Evolutionary conservation across 768 basidiomycete species (phyloP).

Genomic region (Hygrocybe coccinea): DNA sequence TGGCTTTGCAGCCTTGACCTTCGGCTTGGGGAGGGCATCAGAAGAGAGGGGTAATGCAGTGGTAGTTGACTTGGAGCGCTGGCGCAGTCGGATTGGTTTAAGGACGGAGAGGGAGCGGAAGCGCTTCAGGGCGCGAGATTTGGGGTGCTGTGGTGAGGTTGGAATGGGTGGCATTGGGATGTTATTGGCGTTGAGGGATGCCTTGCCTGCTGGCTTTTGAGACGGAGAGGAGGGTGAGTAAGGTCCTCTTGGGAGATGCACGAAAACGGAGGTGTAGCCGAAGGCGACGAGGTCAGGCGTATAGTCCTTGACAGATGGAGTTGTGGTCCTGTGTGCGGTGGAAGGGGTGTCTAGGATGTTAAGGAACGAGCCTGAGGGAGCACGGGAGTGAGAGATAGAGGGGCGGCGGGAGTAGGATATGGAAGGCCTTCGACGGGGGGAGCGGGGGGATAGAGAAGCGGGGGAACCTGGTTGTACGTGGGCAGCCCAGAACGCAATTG

Average conservation of each 20-base stretch:
- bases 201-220: conserved; percentile 11
- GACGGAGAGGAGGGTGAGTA: conserved; percentile 26
- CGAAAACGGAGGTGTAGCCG: conserved; percentile 64
- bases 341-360: conserved; percentile 30
- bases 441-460: conserved; percentile 43
- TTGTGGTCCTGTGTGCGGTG: conserved; percentile 8
- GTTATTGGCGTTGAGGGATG: conserved; percentile 16
- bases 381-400: conserved; percentile 37
- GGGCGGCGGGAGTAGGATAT: conserved; percentile 1
- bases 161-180: conserved; percentile 15
- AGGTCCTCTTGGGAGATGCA: conserved; percentile 45
- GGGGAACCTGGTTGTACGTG: conserved; percentile 69
- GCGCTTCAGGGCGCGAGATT: conserved; percentile 33
- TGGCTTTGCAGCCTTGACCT: conserved; percentile 16
- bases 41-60: conserved; percentile 19
- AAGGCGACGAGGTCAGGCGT: conserved; percentile 51
- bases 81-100: conserved; percentile 27
- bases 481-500: conserved; percentile 59
- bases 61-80: conserved; percentile 22
- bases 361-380: conserved; percentile 45
- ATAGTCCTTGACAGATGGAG: conserved; percentile 45
- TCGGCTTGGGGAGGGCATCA: conserved; percentile 16
- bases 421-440: conserved; percentile 35
- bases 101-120: conserved; percentile 52
- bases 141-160: conserved; percentile 6